These are phyloP conservation scores for Anisodus tanguticus DNA, from an alignment of 257 asterid genomes.

Conservation along the genomic window DNA sequence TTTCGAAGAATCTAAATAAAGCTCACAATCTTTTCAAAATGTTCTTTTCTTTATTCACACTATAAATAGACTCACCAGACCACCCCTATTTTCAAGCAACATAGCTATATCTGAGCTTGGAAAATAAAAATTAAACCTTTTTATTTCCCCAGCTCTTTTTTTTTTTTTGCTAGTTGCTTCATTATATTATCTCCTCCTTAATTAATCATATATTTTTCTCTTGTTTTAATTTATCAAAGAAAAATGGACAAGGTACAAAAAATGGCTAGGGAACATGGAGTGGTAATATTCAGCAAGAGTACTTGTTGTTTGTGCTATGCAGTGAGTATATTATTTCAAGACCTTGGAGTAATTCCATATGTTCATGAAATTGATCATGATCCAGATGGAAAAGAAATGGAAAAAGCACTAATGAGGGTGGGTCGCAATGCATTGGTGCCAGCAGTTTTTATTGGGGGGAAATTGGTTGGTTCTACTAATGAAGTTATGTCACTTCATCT, in stretches of 20 bases:
- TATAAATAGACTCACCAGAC: conserved; percentile 20
- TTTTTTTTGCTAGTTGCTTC: conserved; percentile 16
- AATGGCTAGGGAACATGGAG: conserved; percentile 61
- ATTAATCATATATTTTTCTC: too few species aligned
- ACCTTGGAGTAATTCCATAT: conserved; percentile 49
- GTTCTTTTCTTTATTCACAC: neutral
- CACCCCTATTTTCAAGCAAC: conserved; percentile 16
- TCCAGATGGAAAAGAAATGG: conserved; percentile 66
- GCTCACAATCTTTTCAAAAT: conserved; percentile 6
- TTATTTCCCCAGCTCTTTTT: neutral
- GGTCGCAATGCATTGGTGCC: conserved; percentile 62
- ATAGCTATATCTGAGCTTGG: neutral
- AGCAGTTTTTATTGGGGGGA: conserved; percentile 63
- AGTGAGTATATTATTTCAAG: conserved; percentile 61
- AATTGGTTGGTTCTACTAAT: conserved; percentile 70
- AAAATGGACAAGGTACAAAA: conserved; percentile 64
- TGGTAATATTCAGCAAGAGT: conserved; percentile 74
- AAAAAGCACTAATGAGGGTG: conserved; percentile 56
- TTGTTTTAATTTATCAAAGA: too few species aligned
- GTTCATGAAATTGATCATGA: conserved; percentile 61
- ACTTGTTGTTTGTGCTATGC: conserved; percentile 75
- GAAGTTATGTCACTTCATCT: conserved; percentile 88
- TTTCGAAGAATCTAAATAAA: conserved; percentile 26
- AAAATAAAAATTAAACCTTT: neutral
- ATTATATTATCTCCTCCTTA: neutral